phyloP scores from a whole-genome alignment of 305 asterid species.

The Fraxinus latifolia region DNA sequence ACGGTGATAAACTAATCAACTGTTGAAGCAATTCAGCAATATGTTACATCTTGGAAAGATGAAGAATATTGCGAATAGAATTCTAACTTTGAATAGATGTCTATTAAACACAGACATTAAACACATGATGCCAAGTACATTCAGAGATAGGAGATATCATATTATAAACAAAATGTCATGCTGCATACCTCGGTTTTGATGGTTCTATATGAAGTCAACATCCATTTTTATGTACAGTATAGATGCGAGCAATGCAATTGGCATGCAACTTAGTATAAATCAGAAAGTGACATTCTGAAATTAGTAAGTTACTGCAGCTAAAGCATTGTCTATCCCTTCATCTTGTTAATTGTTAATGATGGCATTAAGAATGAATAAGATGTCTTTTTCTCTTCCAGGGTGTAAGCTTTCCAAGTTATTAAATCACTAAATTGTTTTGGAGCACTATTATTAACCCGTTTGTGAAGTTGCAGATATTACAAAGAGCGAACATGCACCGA shows the following conservation, averaged over 20 bases:
- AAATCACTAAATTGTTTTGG: slow-evolving; percentile 13
- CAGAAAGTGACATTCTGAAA: background rate
- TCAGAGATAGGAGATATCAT: background rate
- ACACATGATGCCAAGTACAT: background rate
- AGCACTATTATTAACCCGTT: background rate
- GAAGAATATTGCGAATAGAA: background rate
- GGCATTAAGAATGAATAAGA: background rate
- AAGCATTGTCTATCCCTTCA: background rate
- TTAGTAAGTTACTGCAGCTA: background rate
- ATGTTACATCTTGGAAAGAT: background rate
- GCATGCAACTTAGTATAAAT: background rate
- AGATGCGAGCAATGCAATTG: background rate
- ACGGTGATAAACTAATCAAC: slow-evolving; percentile 6
- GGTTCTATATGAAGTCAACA: background rate
- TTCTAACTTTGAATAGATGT: background rate
- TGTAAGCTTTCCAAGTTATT: background rate
- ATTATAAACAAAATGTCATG: background rate
- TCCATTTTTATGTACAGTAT: background rate
- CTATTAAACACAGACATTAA: background rate
- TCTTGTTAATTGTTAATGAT: background rate
- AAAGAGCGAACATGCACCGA: background rate
- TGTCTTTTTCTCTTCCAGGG: background rate
- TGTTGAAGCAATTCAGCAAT: background rate
- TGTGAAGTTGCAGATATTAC: background rate
- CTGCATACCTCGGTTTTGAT: background rate